phyloP scores from a whole-genome alignment of 2,329 filamentous ascomycete species.

The Trichoderma harzianum region DNA sequence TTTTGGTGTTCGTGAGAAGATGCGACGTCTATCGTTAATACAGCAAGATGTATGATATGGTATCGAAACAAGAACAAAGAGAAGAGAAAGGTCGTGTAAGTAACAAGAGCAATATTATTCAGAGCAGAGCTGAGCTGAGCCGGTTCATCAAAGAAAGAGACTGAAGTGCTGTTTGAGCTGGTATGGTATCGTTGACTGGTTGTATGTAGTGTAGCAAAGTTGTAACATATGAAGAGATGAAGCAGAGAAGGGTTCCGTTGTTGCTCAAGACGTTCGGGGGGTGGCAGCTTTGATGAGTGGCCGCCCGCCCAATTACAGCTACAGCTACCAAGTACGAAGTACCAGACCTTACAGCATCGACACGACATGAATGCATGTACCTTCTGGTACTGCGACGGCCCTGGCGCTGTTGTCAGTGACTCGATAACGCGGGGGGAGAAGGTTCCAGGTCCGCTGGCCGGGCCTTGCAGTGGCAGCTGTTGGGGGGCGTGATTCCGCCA shows the following conservation, averaged over 20 bases:
- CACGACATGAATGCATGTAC: neutral
- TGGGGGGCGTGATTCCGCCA: slow-evolving; percentile 11
- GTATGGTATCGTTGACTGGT: neutral
- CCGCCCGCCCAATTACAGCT: slow-evolving; percentile 4
- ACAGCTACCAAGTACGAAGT: neutral
- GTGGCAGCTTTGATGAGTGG: slow-evolving; percentile 17
- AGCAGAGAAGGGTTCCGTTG: slow-evolving; percentile 3
- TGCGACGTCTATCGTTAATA: slow-evolving; percentile 15
- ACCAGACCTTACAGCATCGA: neutral
- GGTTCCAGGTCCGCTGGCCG: neutral
- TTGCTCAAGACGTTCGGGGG: slow-evolving; percentile 5
- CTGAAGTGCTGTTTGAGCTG: slow-evolving; percentile 10
- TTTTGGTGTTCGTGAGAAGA: slow-evolving; percentile 14
- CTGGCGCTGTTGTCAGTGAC: slow-evolving; percentile 15
- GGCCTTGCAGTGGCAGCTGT: neutral
- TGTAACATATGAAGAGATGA: slow-evolving; percentile 6
- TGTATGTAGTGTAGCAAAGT: slow-evolving; percentile 3
- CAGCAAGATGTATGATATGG: slow-evolving; percentile 2
- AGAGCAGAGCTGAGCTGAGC: slow-evolving; percentile 3
- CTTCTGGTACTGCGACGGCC: slow-evolving; percentile 5
- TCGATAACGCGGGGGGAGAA: slow-evolving; percentile 14
- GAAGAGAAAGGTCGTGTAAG: neutral
- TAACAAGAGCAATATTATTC: slow-evolving; percentile 4
- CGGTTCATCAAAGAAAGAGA: slow-evolving; percentile 12
- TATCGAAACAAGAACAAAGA: neutral